These are phyloP conservation scores for Epichloe amarillans DNA, from an alignment of 2,329 filamentous ascomycete genomes.

Conservation along the genomic window DNA sequence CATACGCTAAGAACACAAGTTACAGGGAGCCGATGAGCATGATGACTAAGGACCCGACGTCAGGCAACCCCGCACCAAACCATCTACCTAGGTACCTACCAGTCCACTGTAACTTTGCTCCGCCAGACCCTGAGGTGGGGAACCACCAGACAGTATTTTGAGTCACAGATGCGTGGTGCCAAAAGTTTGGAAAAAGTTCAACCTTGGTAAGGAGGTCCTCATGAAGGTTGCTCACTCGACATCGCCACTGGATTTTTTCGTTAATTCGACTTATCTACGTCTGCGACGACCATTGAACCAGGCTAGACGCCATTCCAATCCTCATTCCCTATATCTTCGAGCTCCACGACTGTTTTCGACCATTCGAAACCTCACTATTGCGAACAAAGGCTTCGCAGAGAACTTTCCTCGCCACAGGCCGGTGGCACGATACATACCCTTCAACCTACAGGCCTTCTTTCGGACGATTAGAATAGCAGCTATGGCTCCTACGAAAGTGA, in stretches of 20 bases:
- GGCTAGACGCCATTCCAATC: constrained; percentile 2
- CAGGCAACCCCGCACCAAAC: neutral
- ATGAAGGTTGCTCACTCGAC: constrained; percentile 2
- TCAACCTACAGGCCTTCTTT: neutral
- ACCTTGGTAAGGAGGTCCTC: neutral
- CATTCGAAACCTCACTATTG: neutral
- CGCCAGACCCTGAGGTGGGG: constrained; percentile 4
- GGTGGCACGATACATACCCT: neutral
- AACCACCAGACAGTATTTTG: neutral
- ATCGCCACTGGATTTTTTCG: neutral
- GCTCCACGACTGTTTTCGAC: constrained; percentile 1
- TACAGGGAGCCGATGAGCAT: too few species aligned
- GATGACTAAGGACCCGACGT: neutral
- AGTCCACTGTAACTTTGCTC: neutral
- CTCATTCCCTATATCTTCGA: neutral
- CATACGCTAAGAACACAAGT: neutral
- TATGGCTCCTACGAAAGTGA: constrained; percentile 2
- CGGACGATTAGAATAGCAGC: neutral
- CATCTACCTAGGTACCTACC: neutral
- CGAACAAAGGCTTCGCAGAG: neutral
- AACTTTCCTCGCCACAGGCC: neutral
- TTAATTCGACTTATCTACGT: neutral
- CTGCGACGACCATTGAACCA: constrained; percentile 1
- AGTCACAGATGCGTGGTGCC: constrained; percentile 3
- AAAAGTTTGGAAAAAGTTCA: constrained; percentile 1